Base-by-base conservation (phyloP, 225 moss, liverwort and hornwort genomes). In the Pseudoscleropodium purum region DNA sequence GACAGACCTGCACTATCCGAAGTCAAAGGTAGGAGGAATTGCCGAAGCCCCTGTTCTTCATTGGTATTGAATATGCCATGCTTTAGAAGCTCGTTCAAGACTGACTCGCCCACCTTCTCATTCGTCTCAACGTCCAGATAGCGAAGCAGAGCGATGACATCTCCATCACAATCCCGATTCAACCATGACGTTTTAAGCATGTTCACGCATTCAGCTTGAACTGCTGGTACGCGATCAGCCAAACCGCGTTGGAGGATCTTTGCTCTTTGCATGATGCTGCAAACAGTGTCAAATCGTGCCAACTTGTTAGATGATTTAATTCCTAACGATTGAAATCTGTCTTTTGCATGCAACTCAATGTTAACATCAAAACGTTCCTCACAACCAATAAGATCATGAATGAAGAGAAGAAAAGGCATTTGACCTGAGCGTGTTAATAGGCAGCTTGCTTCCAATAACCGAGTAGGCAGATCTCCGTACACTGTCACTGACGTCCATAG, bases 121-220 rank as follows among this genome's bases (percentile, higher is more conserved):
- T 99, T 92, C 29, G 99, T 99, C 91, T 99, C 97, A 88, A 99
- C 96, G 91, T 97, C 97, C 67, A 99, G 89, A 87, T 93, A 96
- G 81, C 93, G 95, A 91, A 99, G 94, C 84, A 99, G 91, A 75
- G 91, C 75, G 47, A 99, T 85, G 66, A 93, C 91, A 92, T 97
- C 94, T 86, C 94, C 96, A 64, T 96, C 94, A 83, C 99, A 97
- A 85, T 97, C 95, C 90, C 94, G 90, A 84, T 91, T 92, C 90
- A 99, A 92, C 99, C 99, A 99, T 23, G 91, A 85, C 37, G 86
- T 88, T 79, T 95, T 94, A 87, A 99, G 92, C 90, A 99, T 93
- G 84, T 92, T 92, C 70, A 93, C 88, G 88, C 97, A 97, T 88
- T 97, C 97, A 77, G 91, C 91, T 90, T 96, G 94, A 83, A 99